Base-by-base conservation (phyloP, 2,329 filamentous ascomycete genomes). In the Claviceps paspali region DNA sequence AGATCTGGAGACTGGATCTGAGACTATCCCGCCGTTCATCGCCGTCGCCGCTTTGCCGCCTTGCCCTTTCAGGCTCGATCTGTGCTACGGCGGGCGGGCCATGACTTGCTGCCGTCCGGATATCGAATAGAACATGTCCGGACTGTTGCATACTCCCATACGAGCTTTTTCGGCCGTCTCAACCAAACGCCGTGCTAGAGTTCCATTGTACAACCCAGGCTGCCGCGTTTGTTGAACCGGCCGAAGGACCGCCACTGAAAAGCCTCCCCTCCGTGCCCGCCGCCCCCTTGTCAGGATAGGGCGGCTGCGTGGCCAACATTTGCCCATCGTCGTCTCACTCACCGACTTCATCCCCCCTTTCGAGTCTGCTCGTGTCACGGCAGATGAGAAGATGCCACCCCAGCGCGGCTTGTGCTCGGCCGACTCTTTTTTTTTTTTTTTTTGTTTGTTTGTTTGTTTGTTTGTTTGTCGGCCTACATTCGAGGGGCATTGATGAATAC, bases 1-100 rank as follows among this genome's bases (percentile, higher is more conserved):
- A 30, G 14, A 31, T 31, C n/a, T n/a, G n/a, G n/a, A n/a, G n/a
- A n/a, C 28, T 31, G 21, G 21, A 36, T 36, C 35, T 36, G 27
- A 36, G 35, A 36, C 35, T 28, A 23, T 14, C 31, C 19, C 28
- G n/a, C n/a, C n/a, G n/a, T n/a, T n/a, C n/a, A n/a, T n/a, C 35
- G 21, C 27, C 18, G 35, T 29, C 24, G 33, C 14, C n/a, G 17
- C 24, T 26, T 35, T 35, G 33, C 12, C 35, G 12, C 28, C 35
- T 24, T 36, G 28, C 21, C 28, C 21, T 17, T 26, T 21, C 26
- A 24, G 35, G 21, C 11, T 22, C 28, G 28, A 36, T 36, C 28
- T 36, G 35, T 36, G 28, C 21, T 29, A 36, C 35, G 21, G 32
- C 11, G 11, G 23, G 23, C 23, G 6, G 18, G 15, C 15, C 22